Conservation (phyloP, 306 rosid genomes). For the Rosa persica region DNA sequence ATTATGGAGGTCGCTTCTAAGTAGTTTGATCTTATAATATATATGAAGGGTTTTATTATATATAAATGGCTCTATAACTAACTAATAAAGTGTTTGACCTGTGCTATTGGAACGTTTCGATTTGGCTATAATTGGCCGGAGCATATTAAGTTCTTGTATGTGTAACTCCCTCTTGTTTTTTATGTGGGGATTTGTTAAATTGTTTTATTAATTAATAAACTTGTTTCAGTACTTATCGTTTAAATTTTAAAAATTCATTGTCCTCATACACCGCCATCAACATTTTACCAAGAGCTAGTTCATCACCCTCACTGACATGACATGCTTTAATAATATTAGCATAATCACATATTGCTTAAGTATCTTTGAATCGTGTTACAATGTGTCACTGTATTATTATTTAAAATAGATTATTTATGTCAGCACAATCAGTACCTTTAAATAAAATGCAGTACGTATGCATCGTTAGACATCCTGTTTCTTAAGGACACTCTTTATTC, state of each 20-base stretch:
- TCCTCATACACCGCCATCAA: background rate
- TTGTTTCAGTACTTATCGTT: background rate
- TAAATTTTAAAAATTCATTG: background rate
- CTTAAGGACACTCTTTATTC: background rate
- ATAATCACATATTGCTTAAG: background rate
- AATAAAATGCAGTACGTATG: too few relatives aligned
- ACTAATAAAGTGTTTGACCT: slow-evolving; percentile 4
- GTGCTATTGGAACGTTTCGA: slow-evolving; percentile 20
- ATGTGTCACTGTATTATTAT: too few relatives aligned
- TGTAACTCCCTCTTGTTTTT: background rate
- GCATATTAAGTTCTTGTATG: background rate
- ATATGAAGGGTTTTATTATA: background rate
- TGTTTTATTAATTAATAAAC: background rate
- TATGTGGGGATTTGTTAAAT: background rate
- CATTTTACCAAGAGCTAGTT: background rate
- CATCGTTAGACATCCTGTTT: background rate
- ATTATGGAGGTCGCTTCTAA: background rate
- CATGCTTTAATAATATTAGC: background rate
- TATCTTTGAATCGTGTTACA: too few relatives aligned
- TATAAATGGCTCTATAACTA: background rate
- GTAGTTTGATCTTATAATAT: background rate
- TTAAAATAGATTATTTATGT: too few relatives aligned
- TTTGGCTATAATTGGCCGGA: slow-evolving; percentile 9
- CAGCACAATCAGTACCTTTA: too few relatives aligned
- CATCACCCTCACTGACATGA: background rate